Percentiles rank a stretch among this genome's conserved stretches.
Conservation (phyloP, 768 basidiomycete species). For the Crassisporium funariophilum region DNA sequence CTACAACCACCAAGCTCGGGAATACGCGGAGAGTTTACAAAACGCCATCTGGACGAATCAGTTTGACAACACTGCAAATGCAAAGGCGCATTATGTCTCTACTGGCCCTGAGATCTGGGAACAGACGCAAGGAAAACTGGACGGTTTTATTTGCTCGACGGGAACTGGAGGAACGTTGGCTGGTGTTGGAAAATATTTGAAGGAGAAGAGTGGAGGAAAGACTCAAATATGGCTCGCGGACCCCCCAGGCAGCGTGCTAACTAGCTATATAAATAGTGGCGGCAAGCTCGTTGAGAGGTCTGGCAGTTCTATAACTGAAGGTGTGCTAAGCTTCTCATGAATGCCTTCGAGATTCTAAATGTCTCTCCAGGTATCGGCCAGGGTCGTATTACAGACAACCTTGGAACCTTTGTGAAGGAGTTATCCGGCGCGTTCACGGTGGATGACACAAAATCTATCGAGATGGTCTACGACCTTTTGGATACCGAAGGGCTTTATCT, state of each 20-base stretch:
- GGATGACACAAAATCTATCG: slow-evolving; percentile 85
- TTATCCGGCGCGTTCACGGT: slow-evolving; percentile 85
- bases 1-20: slow-evolving; percentile 97
- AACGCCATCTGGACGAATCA: slow-evolving; percentile 98
- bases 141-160: slow-evolving; percentile 93
- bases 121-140: slow-evolving; percentile 75
- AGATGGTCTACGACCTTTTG: slow-evolving; percentile 91
- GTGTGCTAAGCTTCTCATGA: slow-evolving; percentile 38
- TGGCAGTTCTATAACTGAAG: slow-evolving; percentile 93
- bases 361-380: slow-evolving; percentile 83
- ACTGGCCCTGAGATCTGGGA: slow-evolving; percentile 98
- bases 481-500: slow-evolving; percentile 93
- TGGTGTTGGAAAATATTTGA: slow-evolving; percentile 81
- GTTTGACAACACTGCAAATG: slow-evolving; percentile 95
- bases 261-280: slow-evolving; percentile 80
- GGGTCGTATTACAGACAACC: slow-evolving; percentile 91
- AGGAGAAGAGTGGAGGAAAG: slow-evolving; percentile 77
- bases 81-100: slow-evolving; percentile 80
- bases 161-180: slow-evolving; percentile 97
- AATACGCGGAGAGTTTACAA: slow-evolving; percentile 69
- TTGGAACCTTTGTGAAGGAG: slow-evolving; percentile 77
- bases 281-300: slow-evolving; percentile 73
- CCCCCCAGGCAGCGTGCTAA: slow-evolving; percentile 92
- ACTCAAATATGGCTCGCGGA: slow-evolving; percentile 94
- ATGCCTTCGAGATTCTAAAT: background rate